Base-by-base conservation (phyloP, 2,329 filamentous ascomycete species). In the Monosporascus ibericus region DNA sequence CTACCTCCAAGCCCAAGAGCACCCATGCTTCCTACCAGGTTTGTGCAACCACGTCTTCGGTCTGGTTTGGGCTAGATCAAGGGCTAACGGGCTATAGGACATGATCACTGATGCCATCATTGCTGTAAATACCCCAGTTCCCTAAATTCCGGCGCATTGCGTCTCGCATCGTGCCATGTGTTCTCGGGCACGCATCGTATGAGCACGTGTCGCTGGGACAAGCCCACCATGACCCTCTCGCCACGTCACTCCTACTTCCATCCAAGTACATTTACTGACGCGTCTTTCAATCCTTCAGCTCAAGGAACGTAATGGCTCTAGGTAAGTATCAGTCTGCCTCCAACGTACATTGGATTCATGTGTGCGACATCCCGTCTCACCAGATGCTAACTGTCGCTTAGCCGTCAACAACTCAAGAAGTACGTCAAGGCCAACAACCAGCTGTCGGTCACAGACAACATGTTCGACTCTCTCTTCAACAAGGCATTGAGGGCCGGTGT, bases 401-500 rank as follows among this genome's bases (percentile, higher is more conserved):
- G 80, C 71, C 80, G 80, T 56, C 80, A 81, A 68, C 76, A 75
- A 47, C 71, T 84, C 57, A 84, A 84, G 78, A 83, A 84, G 69
- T 83, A 79, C 68, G 66, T 69, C 52, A 63, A 59, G 55, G 66
- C 66, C 49, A 69, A 69, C 65, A 69, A 69, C 61, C 61, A 59
- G 39, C 63, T 69, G 52, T 66, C 54, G 38, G 64, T 62, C 44
- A 54, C 63, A 38, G 75, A 77, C 68, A 75, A 75, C 65, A 82
- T 82, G 80, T 84, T 84, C 72, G 80, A 68, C 52, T 74, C 74
- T 59, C 80, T 86, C 62, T 85, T 89, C 77, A 88, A 88, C 78
- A 82, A 81, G 66, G 85, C 85, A 52, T 77, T 89, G 68, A 77
- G 81, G 69, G 75, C 78, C 55, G 91, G 91, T 71, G 90, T 92